Conservation (phyloP, 306 rosid species). For the Fragaria iinumae region DNA sequence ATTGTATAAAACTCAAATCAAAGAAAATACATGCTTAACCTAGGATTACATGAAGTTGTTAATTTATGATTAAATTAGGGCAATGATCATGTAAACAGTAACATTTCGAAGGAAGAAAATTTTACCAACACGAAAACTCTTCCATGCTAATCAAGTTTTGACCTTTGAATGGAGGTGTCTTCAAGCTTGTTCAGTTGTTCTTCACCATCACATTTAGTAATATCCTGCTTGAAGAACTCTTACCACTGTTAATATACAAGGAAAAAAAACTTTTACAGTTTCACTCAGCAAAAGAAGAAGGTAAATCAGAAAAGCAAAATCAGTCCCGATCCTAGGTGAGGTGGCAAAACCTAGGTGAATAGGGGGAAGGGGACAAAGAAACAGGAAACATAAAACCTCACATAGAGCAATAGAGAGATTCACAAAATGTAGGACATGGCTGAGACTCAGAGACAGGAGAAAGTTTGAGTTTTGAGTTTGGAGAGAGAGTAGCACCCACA, state of each 20-base stretch:
- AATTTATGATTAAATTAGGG: background rate
- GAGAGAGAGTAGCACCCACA: too few species aligned
- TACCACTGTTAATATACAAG: background rate
- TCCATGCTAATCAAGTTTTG: background rate
- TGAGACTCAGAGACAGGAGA: background rate
- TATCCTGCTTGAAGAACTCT: too few species aligned
- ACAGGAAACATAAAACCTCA: slow-evolving; percentile 11
- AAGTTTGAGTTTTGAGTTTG: background rate
- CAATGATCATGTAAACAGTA: background rate
- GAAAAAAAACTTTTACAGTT: background rate
- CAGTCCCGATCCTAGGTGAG: background rate
- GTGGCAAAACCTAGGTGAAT: slow-evolving; percentile 26
- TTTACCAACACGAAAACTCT: background rate
- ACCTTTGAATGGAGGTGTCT: background rate
- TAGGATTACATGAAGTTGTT: background rate
- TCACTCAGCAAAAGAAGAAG: background rate
- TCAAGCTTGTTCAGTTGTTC: background rate
- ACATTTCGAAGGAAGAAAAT: background rate
- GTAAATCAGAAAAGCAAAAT: background rate
- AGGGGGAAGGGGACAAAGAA: background rate
- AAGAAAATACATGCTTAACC: background rate
- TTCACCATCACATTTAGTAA: too few species aligned
- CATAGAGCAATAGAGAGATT: background rate
- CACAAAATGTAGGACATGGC: slow-evolving; percentile 19
- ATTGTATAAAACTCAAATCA: background rate